phyloP scores from a whole-genome alignment of 2,329 filamentous ascomycete genomes.

The Fusarium solani-melongenae region DNA sequence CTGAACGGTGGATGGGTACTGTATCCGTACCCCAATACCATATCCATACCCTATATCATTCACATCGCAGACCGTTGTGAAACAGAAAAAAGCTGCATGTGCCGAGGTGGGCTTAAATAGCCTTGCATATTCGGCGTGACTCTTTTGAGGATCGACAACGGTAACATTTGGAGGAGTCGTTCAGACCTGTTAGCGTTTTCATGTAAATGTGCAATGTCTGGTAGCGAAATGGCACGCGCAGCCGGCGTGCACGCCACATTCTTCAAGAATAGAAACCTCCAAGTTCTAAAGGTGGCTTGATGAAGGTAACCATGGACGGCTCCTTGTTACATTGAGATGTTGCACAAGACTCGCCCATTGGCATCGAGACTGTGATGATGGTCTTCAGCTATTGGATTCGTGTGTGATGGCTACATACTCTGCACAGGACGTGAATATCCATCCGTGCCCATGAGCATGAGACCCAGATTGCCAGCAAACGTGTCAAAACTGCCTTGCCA shows the following conservation, averaged over 20 bases:
- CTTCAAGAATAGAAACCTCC: conserved; percentile 36
- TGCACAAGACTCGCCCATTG: not conserved
- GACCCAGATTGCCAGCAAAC: not conserved
- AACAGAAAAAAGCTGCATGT: not conserved
- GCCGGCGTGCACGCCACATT: conserved; percentile 12
- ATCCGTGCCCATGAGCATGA: not conserved
- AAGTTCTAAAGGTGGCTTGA: not conserved
- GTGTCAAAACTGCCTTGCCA: conserved; percentile 13
- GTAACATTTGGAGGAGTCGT: not conserved
- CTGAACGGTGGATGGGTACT: not conserved
- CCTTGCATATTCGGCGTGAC: conserved; percentile 5
- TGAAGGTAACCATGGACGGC: not conserved
- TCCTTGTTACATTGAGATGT: not conserved
- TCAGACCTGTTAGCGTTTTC: not conserved
- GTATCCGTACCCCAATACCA: not conserved
- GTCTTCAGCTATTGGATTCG: not conserved
- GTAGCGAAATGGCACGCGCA: conserved; percentile 2
- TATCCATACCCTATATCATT: not conserved
- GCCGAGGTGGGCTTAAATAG: not conserved
- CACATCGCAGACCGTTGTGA: not conserved
- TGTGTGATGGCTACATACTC: not conserved
- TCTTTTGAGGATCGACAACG: not conserved
- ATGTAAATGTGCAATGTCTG: not conserved
- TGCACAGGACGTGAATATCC: not conserved
- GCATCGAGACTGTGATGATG: not conserved